Evolutionary conservation across 2,329 filamentous ascomycete species (phyloP).

Genomic region (Thielaviopsis populi): DNA sequence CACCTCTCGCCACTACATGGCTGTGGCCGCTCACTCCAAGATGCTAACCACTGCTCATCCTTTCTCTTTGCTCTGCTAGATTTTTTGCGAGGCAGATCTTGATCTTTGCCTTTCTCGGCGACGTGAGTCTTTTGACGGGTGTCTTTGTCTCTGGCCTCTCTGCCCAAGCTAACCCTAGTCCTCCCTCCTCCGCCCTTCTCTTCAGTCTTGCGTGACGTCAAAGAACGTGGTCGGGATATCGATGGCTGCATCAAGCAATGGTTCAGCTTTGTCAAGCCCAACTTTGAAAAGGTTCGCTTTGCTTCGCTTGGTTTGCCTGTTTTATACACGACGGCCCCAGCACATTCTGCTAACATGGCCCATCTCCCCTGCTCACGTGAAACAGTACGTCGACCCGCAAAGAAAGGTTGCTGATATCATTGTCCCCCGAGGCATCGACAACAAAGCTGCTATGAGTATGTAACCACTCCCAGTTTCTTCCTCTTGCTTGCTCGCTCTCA

Average conservation of each 20-base stretch:
- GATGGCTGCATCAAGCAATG: constrained; percentile 97
- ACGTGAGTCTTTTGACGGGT: constrained; percentile 49
- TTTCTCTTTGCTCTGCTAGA: constrained; percentile 30
- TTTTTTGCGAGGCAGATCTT: constrained; percentile 91
- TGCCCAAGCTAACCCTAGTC: neutral
- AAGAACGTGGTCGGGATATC: constrained; percentile 76
- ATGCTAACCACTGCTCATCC: neutral
- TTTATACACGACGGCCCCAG: no score
- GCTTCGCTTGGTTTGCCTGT: neutral
- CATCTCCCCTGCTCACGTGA: neutral
- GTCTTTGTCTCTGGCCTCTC: neutral
- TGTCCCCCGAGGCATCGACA: constrained; percentile 86
- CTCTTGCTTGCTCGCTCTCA: no score
- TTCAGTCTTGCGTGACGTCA: constrained; percentile 70
- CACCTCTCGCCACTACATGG: no score
- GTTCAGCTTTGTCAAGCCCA: constrained; percentile 93
- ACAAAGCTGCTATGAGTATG: constrained; percentile 73
- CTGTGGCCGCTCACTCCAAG: neutral
- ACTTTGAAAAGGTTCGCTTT: constrained; percentile 57
- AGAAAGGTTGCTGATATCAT: constrained; percentile 71
- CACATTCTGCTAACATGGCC: neutral
- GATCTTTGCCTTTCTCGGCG: constrained; percentile 84
- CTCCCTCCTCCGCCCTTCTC: neutral
- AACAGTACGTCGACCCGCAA: constrained; percentile 77
- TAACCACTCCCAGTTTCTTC: constrained; percentile 10